A percentile compares a stretch with the other conserved stretches of the same genome.
These are phyloP conservation scores for Triticum urartu DNA, from an alignment of 176 grass and related monocot species.

Conservation along the genomic window DNA sequence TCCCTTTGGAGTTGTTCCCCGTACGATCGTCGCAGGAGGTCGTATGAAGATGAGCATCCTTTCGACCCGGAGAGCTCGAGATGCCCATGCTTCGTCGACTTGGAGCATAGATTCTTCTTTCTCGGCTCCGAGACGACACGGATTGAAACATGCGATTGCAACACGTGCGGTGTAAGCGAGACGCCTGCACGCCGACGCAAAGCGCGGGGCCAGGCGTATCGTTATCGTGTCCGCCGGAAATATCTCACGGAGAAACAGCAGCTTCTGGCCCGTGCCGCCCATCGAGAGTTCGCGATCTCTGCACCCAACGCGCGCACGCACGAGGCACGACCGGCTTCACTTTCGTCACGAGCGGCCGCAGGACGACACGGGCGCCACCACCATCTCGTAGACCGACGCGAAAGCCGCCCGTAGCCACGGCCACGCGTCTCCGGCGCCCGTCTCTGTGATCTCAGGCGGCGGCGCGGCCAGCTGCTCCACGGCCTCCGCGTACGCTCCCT, in stretches of 20 bases:
- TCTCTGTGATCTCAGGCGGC: neutral
- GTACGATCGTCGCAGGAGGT: neutral
- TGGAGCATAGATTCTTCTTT: constrained; percentile 16
- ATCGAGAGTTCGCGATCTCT: neutral
- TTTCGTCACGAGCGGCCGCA: neutral
- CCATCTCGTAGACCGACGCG: neutral
- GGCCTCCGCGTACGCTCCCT: neutral
- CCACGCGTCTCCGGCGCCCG: neutral
- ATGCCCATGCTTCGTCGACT: neutral
- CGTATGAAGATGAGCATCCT: neutral
- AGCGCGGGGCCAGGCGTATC: neutral
- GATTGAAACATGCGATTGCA: neutral
- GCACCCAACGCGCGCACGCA: neutral
- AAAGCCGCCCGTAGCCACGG: neutral
- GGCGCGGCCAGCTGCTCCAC: neutral
- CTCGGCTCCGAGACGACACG: neutral
- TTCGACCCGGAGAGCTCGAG: neutral
- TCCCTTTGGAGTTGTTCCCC: neutral
- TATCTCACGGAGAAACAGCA: no score
- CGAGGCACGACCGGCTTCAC: neutral
- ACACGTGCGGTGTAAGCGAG: neutral
- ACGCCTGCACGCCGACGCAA: neutral
- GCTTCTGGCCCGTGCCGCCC: neutral
- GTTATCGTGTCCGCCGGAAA: neutral
- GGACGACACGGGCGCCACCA: neutral